Conservation (phyloP, 306 rosid genomes). For the Coriaria nepalensis region DNA sequence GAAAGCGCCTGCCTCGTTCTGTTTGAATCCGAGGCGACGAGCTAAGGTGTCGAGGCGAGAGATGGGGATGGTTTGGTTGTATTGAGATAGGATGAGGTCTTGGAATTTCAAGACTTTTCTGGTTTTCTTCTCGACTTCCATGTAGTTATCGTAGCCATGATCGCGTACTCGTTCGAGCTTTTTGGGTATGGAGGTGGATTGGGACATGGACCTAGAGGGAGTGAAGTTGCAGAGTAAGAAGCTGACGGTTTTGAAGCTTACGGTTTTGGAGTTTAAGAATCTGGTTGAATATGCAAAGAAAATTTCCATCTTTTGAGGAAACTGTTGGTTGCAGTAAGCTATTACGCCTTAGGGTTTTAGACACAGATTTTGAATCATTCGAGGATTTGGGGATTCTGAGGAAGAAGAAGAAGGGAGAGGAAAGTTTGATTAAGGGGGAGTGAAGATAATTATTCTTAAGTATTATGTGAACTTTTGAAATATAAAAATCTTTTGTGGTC, state of each 20-base stretch:
- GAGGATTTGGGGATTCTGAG: too few species aligned
- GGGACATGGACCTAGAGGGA: constrained; percentile 32
- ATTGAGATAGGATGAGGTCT: constrained; percentile 44
- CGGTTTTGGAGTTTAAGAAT: constrained; percentile 16
- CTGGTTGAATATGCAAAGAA: constrained; percentile 16
- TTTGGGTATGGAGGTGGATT: constrained; percentile 70
- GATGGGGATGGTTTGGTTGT: constrained; percentile 42
- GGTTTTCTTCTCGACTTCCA: constrained; percentile 80
- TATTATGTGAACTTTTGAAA: too few species aligned
- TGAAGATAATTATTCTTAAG: too few species aligned
- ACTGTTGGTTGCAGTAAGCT: neutral
- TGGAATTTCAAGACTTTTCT: constrained; percentile 67
- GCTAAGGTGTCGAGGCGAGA: constrained; percentile 69
- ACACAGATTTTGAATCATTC: constrained; percentile 4
- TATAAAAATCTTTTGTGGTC: too few species aligned
- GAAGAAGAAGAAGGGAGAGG: too few species aligned
- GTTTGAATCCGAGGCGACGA: constrained; percentile 62
- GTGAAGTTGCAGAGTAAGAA: constrained; percentile 16
- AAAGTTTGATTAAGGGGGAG: too few species aligned
- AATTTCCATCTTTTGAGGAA: constrained; percentile 24
- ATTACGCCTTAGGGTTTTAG: constrained; percentile 10
- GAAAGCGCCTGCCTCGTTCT: constrained; percentile 48
- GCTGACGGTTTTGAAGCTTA: constrained; percentile 8
- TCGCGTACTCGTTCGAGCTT: constrained; percentile 58
- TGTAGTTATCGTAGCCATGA: constrained; percentile 80